Evolutionary conservation across 2,329 filamentous ascomycete genomes (phyloP).

Genomic region (Neurospora crassa): DNA sequence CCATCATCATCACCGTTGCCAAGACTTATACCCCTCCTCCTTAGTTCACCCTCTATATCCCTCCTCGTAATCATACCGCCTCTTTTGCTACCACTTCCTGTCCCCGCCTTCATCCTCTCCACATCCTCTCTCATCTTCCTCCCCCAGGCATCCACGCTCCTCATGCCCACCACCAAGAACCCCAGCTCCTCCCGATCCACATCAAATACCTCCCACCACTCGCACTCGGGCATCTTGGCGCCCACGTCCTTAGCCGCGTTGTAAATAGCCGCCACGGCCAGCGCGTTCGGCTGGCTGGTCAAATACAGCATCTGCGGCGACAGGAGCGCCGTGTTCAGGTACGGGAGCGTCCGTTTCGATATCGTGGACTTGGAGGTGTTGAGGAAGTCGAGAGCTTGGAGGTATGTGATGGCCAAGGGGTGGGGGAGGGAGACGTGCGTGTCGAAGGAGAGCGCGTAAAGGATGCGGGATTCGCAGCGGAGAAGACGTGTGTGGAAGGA

Average conservation of each 20-base stretch:
- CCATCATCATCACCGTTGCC: constrained; percentile 19
- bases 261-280: constrained; percentile 86
- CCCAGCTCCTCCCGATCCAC: constrained; percentile 90
- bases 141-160: constrained; percentile 66
- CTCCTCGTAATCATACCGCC: constrained; percentile 47
- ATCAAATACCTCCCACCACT: constrained; percentile 99
- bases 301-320: constrained; percentile 84
- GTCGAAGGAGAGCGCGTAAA: constrained; percentile 70
- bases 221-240: constrained; percentile 68
- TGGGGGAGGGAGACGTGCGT: constrained; percentile 81
- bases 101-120: constrained; percentile 28
- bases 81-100: neutral
- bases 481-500: constrained; percentile 55
- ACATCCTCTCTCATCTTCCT: constrained; percentile 47
- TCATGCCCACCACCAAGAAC: constrained; percentile 79
- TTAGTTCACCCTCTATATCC: constrained; percentile 50
- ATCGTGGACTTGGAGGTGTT: constrained; percentile 37
- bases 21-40: constrained; percentile 34
- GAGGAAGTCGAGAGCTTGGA: constrained; percentile 73
- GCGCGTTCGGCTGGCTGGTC: constrained; percentile 78
- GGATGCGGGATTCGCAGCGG: constrained; percentile 65
- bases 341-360: constrained; percentile 56
- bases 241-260: constrained; percentile 70
- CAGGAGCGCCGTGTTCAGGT: constrained; percentile 78
- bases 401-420: constrained; percentile 78